Base-by-base conservation (phyloP, 2,329 filamentous ascomycete genomes). In the Penicillium capsulatum region DNA sequence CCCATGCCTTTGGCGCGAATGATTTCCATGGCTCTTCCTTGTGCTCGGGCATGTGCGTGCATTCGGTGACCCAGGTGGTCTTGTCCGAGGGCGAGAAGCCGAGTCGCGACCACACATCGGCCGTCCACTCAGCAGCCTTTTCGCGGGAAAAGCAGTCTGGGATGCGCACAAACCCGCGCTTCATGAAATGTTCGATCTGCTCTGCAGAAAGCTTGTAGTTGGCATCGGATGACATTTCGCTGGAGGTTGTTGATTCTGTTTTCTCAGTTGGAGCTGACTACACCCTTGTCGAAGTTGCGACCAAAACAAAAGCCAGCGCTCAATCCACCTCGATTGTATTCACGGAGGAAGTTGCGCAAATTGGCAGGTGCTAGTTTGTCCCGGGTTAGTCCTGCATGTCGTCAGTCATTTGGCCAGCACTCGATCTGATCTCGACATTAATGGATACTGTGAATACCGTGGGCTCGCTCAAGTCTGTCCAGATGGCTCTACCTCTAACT, bases 1-100 rank as follows among this genome's bases (percentile, higher is more conserved):
- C 65, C 81, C 81, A 86, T 2, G 80, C 81, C 44, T 75, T 76
- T 0, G 83, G 82, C 0, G 81, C 77, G 50, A 85, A 79, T 0
- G 65, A 63, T 1, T 70, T 64, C 29, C 75, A 73, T 41, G 73
- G 64, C 43, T 81, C 77, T 20, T 64, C 59, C n/a, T 65, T 67
- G 62, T 82, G 80, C 17, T 63, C 66, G 0, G 80, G 80, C 81
- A 86, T 84, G 65, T 84, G 79, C 38, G 70, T 78, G 31, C 78
- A 72, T 49, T 77, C 73, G 2, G 65, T 66, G n/a, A 68, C 71
- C 82, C 83, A 86, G 20, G 82, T 86, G 2, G 71, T 69, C 57
- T 77, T 78, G 61, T 86, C 79, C 3, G 71, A 69, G 0, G 80
- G 74, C 31, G 76, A 74, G 73, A 83, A 81, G 17, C 79, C 81